A percentile compares a stretch with the other conserved stretches of the same genome.
Evolutionary conservation across 441 rosid genomes (phyloP).

Genomic region (Gossypium lobatum): DNA sequence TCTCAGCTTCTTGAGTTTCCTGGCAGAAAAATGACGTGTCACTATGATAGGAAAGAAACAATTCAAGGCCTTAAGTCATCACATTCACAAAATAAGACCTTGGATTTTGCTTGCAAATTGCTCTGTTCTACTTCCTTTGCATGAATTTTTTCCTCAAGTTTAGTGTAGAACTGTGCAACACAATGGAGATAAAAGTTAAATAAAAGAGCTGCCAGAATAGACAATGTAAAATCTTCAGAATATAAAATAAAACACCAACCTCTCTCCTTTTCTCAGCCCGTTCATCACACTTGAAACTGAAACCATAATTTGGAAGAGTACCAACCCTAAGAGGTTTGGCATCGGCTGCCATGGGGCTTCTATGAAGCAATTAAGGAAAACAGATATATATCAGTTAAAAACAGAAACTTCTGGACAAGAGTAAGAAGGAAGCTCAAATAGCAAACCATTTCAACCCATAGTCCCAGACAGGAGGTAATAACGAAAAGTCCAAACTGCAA

Average conservation of each 20-base stretch:
- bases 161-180: conserved; percentile 66
- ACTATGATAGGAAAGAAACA: not conserved
- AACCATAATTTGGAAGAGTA: conserved; percentile 90
- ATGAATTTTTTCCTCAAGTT: conserved; percentile 93
- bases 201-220: conserved; percentile 2
- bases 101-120: conserved; percentile 81
- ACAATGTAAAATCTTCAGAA: conserved; percentile 9
- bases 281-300: conserved; percentile 91
- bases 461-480: conserved; percentile 9
- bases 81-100: conserved; percentile 41
- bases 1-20: conserved; percentile 97
- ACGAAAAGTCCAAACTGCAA: conserved; percentile 17
- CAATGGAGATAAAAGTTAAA: not conserved
- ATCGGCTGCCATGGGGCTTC: conserved; percentile 69
- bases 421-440: conserved; percentile 3
- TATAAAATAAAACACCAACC: conserved; percentile 39
- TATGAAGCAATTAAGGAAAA: conserved; percentile 35
- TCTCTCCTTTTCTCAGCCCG: conserved; percentile 97
- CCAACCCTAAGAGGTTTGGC: conserved; percentile 56
- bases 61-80: not conserved
- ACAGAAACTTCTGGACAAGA: conserved; percentile 2
- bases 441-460: not conserved
- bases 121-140: conserved; percentile 76
- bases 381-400: conserved; percentile 10
- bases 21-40: conserved; percentile 25